Base-by-base conservation (phyloP, 2,329 filamentous ascomycete species). In the Trichoderma polysporum region DNA sequence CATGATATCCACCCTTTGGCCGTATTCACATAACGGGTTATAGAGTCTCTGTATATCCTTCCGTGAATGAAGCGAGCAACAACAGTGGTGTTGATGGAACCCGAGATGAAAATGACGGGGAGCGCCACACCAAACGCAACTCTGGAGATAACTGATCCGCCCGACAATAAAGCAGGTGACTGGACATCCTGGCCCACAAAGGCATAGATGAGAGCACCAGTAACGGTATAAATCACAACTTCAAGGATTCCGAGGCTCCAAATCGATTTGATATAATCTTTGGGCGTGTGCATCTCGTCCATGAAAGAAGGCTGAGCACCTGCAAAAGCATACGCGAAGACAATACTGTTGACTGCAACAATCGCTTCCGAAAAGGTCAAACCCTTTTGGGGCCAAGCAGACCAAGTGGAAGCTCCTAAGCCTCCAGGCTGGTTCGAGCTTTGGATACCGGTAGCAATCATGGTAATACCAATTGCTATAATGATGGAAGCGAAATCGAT, bases 31-130 rank as follows among this genome's bases (percentile, higher is more conserved):
- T 76, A 83, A 61, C 80, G 80, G 63, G 77, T 76, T 65, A 83
- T 72, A 2, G 78, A 80, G 72, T 81, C 71, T 70, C 76, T 77
- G 73, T 77, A 84, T 29, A 80, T 68, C 45, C 82, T 79, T 10
- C 78, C 80, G 71, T 83, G 81, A 68, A 84, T 75, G 66, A 83
- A 84, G 27, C 82, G 80, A 5, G 74, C 77, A 31, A 81, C 77
- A 9, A 83, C 81, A 2, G 80, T 82, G 35, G 81, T 83, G 77
- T 91, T 89, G 75, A 92, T 90, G 19, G 90, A 89, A 57, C 90
- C 90, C 0, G 90, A 90, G 69, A 93, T 88, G 72, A 92, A 84
- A 74, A 93, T 92, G 62, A 90, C 91, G 13, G 90, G 90, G 2
- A 90, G 80, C 0, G 89, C 90, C 69, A 92, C 76, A 27, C 89